Evolutionary conservation across 352 stramenopile genomes (phyloP).

Genomic region (Plasmopara halstedii): DNA sequence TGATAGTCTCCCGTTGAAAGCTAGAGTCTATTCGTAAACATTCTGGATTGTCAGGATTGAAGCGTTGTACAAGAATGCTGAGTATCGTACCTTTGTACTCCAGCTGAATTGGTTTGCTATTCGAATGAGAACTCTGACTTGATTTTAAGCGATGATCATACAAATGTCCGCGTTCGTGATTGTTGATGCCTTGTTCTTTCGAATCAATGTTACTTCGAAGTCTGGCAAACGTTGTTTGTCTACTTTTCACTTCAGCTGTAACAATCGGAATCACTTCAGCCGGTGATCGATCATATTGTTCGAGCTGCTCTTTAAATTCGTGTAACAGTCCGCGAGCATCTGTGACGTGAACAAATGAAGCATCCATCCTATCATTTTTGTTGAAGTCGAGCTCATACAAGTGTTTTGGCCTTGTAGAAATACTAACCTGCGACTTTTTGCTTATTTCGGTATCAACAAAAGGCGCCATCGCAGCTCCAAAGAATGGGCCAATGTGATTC

Average conservation of each 20-base stretch:
- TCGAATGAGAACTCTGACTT: too few species aligned
- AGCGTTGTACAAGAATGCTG: not conserved
- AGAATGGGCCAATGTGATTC: constrained; percentile 14
- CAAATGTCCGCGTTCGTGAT: constrained; percentile 1
- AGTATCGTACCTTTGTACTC: constrained; percentile 10
- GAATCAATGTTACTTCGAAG: too few species aligned
- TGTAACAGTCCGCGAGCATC: not conserved
- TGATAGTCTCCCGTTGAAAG: constrained; percentile 7
- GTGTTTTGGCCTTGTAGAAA: constrained; percentile 12
- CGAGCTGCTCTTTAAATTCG: not conserved
- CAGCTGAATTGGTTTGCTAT: constrained; percentile 1
- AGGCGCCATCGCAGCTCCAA: constrained; percentile 29
- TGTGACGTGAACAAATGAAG: constrained; percentile 7
- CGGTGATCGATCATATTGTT: not conserved
- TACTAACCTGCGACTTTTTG: constrained; percentile 5
- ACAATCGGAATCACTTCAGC: too few species aligned
- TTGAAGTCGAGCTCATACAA: constrained; percentile 22
- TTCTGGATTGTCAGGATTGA: not conserved
- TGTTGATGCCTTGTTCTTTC: too few species aligned
- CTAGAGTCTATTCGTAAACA: constrained; percentile 4
- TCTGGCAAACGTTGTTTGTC: too few species aligned
- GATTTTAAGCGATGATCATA: not conserved
- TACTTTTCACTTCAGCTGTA: too few species aligned
- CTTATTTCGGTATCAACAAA: constrained; percentile 28
- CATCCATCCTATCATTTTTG: constrained; percentile 8